Base-by-base conservation (phyloP, 768 basidiomycete species). In the Russula sp. region DNA sequence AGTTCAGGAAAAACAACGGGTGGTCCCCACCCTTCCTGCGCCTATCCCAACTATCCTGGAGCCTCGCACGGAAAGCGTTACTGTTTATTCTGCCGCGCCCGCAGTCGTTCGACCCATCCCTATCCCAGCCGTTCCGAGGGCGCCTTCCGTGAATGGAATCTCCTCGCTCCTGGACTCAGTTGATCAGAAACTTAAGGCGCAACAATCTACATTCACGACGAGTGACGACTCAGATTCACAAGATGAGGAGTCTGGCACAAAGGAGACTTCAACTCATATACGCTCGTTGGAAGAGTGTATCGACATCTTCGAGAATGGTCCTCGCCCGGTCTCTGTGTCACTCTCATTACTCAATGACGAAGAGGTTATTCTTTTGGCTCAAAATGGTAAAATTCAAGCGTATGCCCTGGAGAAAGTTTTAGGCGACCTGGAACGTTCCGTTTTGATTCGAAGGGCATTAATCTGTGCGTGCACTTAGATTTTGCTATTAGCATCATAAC, bases 331-430 rank as follows among this genome's bases (percentile, higher is more conserved):
- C 8, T 79, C 82, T 25, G 76, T 74, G 10, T 77, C 82, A 22
- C 68, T 90, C 55, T 74, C 80, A 47, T 77, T 83, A 65, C 74
- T 99, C 69, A 89, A 83, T 56, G 93, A 99, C 67, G 96, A 98
- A 70, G 97, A 98, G 74, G 79, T 99, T 47, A 87, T 98, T 58
- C 57, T 93, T 59, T 78, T 99, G 48, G 81, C 87, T 2, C 92
- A 95, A 76, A 86, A 86, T 64, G 93, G 94, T 35, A 97, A 96
- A 82, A 88, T 98, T 59, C 88, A 90, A 0, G 81, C 90, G n/a
- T 98, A 99, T 73, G 90, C 92, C 32, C 75, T 98, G 59, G 97
- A 99, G 76, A 98, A 98, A 77, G 85, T 93, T 35, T 74, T 98
- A n/a, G 93, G 85, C 57, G 87, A 94, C 66, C 75, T 89, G 1